phyloP scores from a whole-genome alignment of 2,329 filamentous ascomycete genomes.

The Diaporthe australafricana region DNA sequence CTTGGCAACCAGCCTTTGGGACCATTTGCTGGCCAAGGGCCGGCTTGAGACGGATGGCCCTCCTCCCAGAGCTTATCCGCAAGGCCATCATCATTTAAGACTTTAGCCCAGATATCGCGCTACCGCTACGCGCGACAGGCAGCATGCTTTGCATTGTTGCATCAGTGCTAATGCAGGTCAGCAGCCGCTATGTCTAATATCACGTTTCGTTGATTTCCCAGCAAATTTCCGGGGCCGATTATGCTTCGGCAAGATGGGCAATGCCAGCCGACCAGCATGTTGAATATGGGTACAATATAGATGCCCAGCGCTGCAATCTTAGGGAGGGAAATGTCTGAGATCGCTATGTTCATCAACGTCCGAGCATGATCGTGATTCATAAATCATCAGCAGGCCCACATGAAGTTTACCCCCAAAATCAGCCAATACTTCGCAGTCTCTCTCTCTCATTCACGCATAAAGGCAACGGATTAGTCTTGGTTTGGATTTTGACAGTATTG shows the following conservation, averaged over 20 bases:
- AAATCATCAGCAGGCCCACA: too few relatives aligned
- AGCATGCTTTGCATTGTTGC: background rate
- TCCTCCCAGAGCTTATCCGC: background rate
- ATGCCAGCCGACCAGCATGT: background rate
- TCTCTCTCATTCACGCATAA: background rate
- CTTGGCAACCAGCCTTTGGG: background rate
- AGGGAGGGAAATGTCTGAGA: background rate
- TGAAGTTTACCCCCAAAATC: too few relatives aligned
- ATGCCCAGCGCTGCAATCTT: background rate
- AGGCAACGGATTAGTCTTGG: background rate
- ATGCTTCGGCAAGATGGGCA: conserved; percentile 2
- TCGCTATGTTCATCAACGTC: background rate
- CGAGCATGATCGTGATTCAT: too few relatives aligned
- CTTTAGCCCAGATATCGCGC: background rate
- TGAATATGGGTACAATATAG: background rate
- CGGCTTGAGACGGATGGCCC: background rate
- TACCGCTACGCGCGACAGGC: background rate
- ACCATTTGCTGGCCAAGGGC: background rate
- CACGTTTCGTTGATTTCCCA: background rate
- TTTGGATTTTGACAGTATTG: background rate
- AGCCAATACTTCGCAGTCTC: background rate
- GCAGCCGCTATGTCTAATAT: background rate
- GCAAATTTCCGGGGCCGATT: background rate
- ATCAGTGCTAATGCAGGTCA: conserved; percentile 15
- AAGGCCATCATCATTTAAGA: background rate